Evolutionary conservation across 2,329 filamentous ascomycete genomes (phyloP), one percentile per base, ranked within the genome.

Genomic region (Alternaria metachromatica): DNA sequence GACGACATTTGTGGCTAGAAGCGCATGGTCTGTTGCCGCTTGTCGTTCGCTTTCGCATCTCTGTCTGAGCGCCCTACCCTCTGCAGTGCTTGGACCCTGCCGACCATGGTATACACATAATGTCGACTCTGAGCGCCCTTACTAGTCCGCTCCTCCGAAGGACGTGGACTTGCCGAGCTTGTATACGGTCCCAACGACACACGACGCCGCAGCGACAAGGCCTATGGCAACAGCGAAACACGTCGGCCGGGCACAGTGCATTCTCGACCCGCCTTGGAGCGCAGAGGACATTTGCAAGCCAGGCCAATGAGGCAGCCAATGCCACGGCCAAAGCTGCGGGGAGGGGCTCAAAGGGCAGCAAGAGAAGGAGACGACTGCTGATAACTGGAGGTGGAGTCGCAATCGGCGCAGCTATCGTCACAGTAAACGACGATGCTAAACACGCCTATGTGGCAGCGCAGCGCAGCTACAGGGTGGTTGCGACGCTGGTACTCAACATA

Each of bases 401-500:
- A 12, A 54, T 85, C 15, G 80, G 80, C 30, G 80, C 81, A 8
- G 81, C 77, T 15, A 81, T 81, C 6, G 77, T 88, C 53, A 82
- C 84, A 10, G 84, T 88, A 70, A 86, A 82, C 49, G 87, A 89
- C 55, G 89, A 97, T 69, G 89, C 93, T 68, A 92, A 90, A 79
- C 89, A 92, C 82, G 86, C 87, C 33, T 95, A 92, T 76, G 88
- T 90, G 56, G 92, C 92, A 11, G 87, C 87, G 3, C 90, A 93
- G 81, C 87, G 95, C 69, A 91, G 92, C 33, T 91, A 92, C 9
- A 87, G 95, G 66, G 95, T 98, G 21, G 89, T 90, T 11, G 84
- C 87, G 25, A 88, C 92, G 26, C 80, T 98, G 72, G 88, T 88
- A 13, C 84, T 97, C 61, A 94, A 92, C 82, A 96, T 98, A 69